These are phyloP conservation scores for Alternaria incomplexa DNA, from an alignment of 2,329 filamentous ascomycete genomes.

Conservation along the genomic window DNA sequence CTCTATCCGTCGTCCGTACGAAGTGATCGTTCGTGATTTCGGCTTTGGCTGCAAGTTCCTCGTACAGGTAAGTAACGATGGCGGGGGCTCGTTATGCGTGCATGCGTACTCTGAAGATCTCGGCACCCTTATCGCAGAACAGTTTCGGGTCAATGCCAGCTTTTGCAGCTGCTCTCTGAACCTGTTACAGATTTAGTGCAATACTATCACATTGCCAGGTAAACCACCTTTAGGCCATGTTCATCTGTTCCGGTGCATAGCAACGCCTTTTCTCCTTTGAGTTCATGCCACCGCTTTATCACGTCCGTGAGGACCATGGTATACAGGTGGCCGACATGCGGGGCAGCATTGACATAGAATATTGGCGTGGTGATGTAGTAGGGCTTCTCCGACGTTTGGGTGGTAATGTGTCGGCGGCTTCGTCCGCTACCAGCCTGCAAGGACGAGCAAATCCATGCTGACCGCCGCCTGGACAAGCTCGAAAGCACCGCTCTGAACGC, in stretches of 20 bases:
- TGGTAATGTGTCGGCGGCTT: constrained; percentile 25
- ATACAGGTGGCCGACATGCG: constrained; percentile 94
- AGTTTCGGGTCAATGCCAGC: constrained; percentile 74
- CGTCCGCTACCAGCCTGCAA: constrained; percentile 25
- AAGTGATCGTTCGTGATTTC: constrained; percentile 82
- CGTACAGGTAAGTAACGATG: constrained; percentile 11
- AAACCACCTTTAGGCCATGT: constrained; percentile 82
- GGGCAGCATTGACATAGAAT: constrained; percentile 98
- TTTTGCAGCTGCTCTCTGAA: constrained; percentile 81
- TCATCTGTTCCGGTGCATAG: constrained; percentile 94
- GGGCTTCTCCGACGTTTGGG: constrained; percentile 65
- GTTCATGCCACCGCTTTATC: constrained; percentile 85
- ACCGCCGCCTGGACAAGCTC: constrained; percentile 14
- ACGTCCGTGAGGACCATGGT: constrained; percentile 91
- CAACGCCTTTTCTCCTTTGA: constrained; percentile 74
- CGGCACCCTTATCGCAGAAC: constrained; percentile 87
- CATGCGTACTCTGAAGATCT: constrained; percentile 69
- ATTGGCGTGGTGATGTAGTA: constrained; percentile 97
- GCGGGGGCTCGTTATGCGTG: background rate
- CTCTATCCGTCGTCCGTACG: constrained; percentile 85
- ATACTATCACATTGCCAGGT: background rate
- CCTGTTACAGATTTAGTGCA: constrained; percentile 50
- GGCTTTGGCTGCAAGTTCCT: constrained; percentile 71
- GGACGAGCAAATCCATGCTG: constrained; percentile 32
- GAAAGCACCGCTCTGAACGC: constrained; percentile 24